Evolutionary conservation across 2,329 filamentous ascomycete species (phyloP).

Genomic region (Shiraia sp.): DNA sequence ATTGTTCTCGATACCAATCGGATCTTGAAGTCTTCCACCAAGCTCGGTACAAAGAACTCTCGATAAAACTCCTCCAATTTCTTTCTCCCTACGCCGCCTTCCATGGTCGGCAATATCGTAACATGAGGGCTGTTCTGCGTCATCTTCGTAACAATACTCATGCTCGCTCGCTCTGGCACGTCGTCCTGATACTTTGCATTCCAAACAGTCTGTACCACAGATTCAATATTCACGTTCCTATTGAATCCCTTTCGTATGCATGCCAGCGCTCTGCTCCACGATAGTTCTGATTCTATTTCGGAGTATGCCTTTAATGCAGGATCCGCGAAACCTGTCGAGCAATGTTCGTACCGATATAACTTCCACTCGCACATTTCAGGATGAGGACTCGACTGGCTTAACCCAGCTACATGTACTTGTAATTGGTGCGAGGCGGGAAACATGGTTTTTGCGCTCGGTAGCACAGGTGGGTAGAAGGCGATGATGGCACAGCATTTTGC

Average conservation of each 20-base stretch:
- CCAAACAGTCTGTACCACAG: slow-evolving; percentile 39
- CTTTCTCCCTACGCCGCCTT: slow-evolving; percentile 49
- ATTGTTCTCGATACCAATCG: slow-evolving; percentile 60
- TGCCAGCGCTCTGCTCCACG: slow-evolving; percentile 49
- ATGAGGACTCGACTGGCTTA: slow-evolving; percentile 35
- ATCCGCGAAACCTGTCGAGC: slow-evolving; percentile 49
- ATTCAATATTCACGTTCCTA: slow-evolving; percentile 41
- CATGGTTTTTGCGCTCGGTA: slow-evolving; percentile 43
- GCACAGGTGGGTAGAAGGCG: slow-evolving; percentile 48
- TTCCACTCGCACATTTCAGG: slow-evolving; percentile 44
- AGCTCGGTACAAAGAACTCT: slow-evolving; percentile 58
- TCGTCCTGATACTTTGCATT: slow-evolving; percentile 39
- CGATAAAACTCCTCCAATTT: slow-evolving; percentile 57
- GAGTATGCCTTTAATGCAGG: slow-evolving; percentile 44
- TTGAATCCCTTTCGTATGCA: slow-evolving; percentile 43
- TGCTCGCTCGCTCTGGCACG: slow-evolving; percentile 34
- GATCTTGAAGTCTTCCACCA: slow-evolving; percentile 59
- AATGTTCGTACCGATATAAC: slow-evolving; percentile 46
- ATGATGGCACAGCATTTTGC: slow-evolving; percentile 47
- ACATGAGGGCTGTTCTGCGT: slow-evolving; percentile 41
- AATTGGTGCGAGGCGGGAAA: slow-evolving; percentile 46
- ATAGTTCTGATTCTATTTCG: slow-evolving; percentile 46
- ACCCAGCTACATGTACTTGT: slow-evolving; percentile 47
- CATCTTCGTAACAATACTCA: slow-evolving; percentile 36
- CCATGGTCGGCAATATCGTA: slow-evolving; percentile 48